Conservation (phyloP, 352 stramenopile species). For the Phytophthora hybrid region DNA sequence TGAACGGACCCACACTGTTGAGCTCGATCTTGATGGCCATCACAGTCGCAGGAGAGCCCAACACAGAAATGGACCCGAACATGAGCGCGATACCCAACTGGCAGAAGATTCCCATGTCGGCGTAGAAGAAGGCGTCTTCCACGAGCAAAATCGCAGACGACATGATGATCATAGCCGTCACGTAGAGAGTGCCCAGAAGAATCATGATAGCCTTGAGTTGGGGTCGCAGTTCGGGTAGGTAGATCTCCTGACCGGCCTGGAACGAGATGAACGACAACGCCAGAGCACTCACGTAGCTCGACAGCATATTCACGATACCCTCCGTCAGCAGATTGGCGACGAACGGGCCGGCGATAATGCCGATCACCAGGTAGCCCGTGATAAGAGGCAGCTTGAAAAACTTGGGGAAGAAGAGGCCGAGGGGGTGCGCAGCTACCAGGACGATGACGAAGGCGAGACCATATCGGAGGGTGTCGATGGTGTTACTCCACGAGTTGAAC, state of each 20-base stretch:
- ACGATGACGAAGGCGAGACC: conserved; percentile 67
- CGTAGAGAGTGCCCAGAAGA: conserved; percentile 53
- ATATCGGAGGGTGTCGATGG: conserved; percentile 54
- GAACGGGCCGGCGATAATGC: conserved; percentile 66
- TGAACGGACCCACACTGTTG: conserved; percentile 76
- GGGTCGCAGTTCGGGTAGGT: conserved; percentile 61
- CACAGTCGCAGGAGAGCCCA: conserved; percentile 71
- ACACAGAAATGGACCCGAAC: conserved; percentile 72
- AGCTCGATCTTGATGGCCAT: conserved; percentile 85
- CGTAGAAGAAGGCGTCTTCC: conserved; percentile 64
- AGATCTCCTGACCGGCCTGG: conserved; percentile 74
- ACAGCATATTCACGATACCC: conserved; percentile 50
- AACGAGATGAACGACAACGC: conserved; percentile 81
- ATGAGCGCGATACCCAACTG: conserved; percentile 72
- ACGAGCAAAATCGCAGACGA: conserved; percentile 44
- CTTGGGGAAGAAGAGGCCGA: conserved; percentile 66
- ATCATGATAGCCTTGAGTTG: conserved; percentile 68
- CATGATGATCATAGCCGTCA: conserved; percentile 62
- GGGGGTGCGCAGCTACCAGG: conserved; percentile 61
- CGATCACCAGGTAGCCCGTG: conserved; percentile 70
- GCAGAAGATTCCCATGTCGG: conserved; percentile 45
- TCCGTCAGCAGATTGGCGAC: conserved; percentile 56
- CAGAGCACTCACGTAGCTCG: conserved; percentile 62
- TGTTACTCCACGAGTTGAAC: conserved; percentile 44
- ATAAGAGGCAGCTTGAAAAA: conserved; percentile 69